A percentile compares a stretch with the other conserved stretches of the same genome.
phyloP scores from a whole-genome alignment of 805 yeast genomes.

The Wickerhamiella siamensis region DNA sequence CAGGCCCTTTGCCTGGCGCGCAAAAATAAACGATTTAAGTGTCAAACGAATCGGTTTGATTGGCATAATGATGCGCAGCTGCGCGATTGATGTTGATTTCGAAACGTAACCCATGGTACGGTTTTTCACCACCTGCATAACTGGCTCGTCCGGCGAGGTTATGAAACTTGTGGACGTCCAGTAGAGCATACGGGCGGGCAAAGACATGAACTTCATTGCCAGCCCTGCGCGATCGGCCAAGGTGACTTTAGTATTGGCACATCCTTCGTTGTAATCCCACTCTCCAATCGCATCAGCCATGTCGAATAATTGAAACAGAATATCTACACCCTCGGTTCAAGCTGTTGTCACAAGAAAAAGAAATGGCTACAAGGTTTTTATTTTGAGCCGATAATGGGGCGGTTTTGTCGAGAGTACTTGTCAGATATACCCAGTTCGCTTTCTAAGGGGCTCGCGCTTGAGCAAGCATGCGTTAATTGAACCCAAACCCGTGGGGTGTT shows the following conservation, averaged over 20 bases:
- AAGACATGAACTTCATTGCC: not conserved
- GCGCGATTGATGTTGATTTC: conserved; percentile 8
- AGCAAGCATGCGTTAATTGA: not conserved
- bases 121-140: not conserved
- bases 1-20: conserved; percentile 3
- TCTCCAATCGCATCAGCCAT: conserved; percentile 1
- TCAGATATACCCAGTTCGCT: not conserved
- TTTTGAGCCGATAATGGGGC: no score
- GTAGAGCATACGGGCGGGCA: not conserved
- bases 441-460: not conserved
- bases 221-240: not conserved
- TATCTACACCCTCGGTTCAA: no score
- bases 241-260: conserved; percentile 1
- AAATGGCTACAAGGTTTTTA: no score
- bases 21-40: conserved; percentile 2
- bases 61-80: conserved; percentile 14
- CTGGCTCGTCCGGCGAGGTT: not conserved
- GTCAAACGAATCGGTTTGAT: conserved; percentile 14
- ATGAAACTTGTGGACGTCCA: conserved; percentile 1
- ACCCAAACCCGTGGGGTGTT: not conserved
- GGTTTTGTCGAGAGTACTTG: not conserved
- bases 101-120: conserved; percentile 12
- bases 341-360: no score
- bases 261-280: conserved; percentile 7
- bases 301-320: no score